Evolutionary conservation across 2,329 filamentous ascomycete species (phyloP), one percentile per base, ranked within the genome.

Genomic region (Zasmidium angulare): DNA sequence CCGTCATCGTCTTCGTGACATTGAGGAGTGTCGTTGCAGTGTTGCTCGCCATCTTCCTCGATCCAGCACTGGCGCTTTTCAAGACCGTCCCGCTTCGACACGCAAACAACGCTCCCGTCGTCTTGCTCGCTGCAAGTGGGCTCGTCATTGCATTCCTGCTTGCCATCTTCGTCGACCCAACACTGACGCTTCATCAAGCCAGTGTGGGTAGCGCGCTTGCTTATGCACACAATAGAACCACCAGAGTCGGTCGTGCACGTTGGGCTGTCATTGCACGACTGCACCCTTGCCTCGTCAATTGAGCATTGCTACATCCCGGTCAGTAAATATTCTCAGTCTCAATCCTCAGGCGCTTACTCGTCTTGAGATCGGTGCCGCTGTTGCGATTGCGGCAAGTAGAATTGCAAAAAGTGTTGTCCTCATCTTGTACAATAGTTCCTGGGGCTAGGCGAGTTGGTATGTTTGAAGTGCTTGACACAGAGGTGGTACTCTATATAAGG

Each of bases 181-280:
- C 63, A 63, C 51, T 63, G 63, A 36, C 63, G 55, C 43, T 58
- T 61, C 14, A 50, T 48, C 10, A 58, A 10, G 20, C 23, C 21
- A 7, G 12, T 11, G 20, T 55, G 53, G 22, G 31, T 10, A 7
- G 23, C 46, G 19, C 61, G 55, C 40, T 62, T 60, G 31, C 40
- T 22, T 4, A 63, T 53, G 55, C 63, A 65, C 17, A 46, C 46
- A 19, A 51, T 29, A 7, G 20, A 46, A 20, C 61, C 63, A 24
- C 63, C 59, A 10, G 49, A 51, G 26, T 58, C 22, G 10, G 54
- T 62, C 9, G 50, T 58, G 57, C 63, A 65, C 7, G 54, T 59
- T 40, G 63, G 63, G 24, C 23, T 49, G 19, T 58, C 46, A 54
- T 53, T 62, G 55, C 63, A 65, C n/a, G 24, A 50, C 46, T 65